Percentiles rank a stretch among this genome's conserved stretches.
Conservation (phyloP, 805 yeast genomes). For the Kluyveromyces dobzhanskii region DNA sequence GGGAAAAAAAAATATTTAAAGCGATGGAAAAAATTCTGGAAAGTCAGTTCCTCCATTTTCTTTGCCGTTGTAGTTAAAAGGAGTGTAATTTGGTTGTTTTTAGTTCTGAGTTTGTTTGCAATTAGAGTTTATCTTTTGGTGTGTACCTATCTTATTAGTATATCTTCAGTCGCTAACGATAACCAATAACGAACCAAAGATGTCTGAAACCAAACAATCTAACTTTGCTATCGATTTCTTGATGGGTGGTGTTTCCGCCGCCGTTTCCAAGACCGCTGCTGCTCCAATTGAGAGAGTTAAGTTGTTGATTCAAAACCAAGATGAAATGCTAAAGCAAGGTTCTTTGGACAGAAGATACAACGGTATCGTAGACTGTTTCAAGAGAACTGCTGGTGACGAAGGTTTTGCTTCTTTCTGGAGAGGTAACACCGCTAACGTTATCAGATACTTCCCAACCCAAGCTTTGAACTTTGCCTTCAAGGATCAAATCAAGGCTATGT, state of each 20-base stretch:
- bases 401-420: conserved; percentile 95
- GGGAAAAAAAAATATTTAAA: too few species aligned
- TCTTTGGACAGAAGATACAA: conserved; percentile 78
- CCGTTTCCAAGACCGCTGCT: conserved; percentile 96
- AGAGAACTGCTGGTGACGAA: conserved; percentile 87
- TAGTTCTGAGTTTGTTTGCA: too few species aligned
- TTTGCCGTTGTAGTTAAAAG: too few species aligned
- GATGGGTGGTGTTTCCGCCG: conserved; percentile 99
- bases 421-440: conserved; percentile 98
- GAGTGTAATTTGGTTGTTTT: too few species aligned
- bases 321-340: conserved; percentile 97
- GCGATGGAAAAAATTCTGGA: too few species aligned
- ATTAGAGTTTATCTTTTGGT: too few species aligned
- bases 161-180: too few species aligned
- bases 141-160: too few species aligned
- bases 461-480: conserved; percentile 98
- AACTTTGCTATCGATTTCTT: conserved; percentile 59
- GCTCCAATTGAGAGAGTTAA: conserved; percentile 97
- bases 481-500: conserved; percentile 91
- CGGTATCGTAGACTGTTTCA: conserved; percentile 92
- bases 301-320: conserved; percentile 94
- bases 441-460: conserved; percentile 99
- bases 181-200: conserved; percentile 5
- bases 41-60: too few species aligned
- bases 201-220: conserved; percentile 28